phyloP scores from a whole-genome alignment of 1,284 basidiomycete genomes.

The Exobasidium cylindrosporum region DNA sequence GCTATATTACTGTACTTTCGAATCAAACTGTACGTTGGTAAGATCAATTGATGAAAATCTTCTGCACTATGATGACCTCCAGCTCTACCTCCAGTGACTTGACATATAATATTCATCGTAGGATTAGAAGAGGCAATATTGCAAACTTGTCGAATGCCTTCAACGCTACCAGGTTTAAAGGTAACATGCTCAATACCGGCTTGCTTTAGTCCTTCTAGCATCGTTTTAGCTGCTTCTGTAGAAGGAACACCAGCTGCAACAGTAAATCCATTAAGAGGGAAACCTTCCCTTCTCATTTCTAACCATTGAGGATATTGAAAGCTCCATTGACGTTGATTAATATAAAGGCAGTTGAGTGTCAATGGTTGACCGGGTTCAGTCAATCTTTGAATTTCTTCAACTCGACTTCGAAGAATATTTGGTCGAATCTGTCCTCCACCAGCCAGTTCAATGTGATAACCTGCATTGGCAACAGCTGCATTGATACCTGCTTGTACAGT shows the following conservation, averaged over 20 bases:
- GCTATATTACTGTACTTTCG: conserved; percentile 83
- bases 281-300: conserved; percentile 90
- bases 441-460: conserved; percentile 92
- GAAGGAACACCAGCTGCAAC: conserved; percentile 92
- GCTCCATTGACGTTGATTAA: conserved; percentile 90
- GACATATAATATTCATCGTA: conserved; percentile 94
- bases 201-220: conserved; percentile 75
- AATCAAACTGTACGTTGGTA: conserved; percentile 84
- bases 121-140: conserved; percentile 92
- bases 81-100: conserved; percentile 99
- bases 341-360: conserved; percentile 92
- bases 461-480: conserved; percentile 79
- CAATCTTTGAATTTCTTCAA: conserved; percentile 56
- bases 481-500: conserved; percentile 50
- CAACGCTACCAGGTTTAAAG: conserved; percentile 96
- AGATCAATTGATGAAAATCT: conserved; percentile 95
- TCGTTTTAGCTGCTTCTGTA: conserved; percentile 88
- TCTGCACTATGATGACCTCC: conserved; percentile 98
- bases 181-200: conserved; percentile 87
- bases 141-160: conserved; percentile 93
- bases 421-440: conserved; percentile 96
- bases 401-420: conserved; percentile 79
- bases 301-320: conserved; percentile 98
- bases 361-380: conserved; percentile 60
- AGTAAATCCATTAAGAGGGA: conserved; percentile 95